Percentiles rank a stretch among this genome's conserved stretches.
These are phyloP conservation scores for Candida ascalaphidarum DNA, from an alignment of 805 yeast genomes.

Conservation along the genomic window DNA sequence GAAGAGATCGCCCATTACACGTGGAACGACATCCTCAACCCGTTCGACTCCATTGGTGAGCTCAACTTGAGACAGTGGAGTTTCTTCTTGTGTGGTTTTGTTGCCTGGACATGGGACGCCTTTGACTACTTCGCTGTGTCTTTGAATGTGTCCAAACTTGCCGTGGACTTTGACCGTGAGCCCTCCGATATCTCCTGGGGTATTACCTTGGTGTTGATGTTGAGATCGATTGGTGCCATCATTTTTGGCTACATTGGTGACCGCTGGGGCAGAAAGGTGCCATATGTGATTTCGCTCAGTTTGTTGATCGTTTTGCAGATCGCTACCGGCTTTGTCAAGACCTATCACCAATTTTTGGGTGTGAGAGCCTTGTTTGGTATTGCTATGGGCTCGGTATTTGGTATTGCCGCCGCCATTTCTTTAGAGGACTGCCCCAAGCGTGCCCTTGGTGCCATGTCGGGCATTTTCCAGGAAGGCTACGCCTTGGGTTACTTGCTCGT, in stretches of 20 bases:
- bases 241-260: slow-evolving; percentile 56
- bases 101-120: slow-evolving; percentile 61
- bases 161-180: slow-evolving; percentile 32
- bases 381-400: slow-evolving; percentile 67
- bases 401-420: slow-evolving; percentile 58
- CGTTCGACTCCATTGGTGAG: slow-evolving; percentile 46
- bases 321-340: slow-evolving; percentile 55
- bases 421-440: slow-evolving; percentile 54
- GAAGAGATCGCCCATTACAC: slow-evolving; percentile 27
- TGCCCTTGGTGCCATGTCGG: slow-evolving; percentile 54
- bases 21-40: slow-evolving; percentile 44
- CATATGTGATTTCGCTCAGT: slow-evolving; percentile 37
- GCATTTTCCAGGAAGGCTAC: slow-evolving; percentile 75
- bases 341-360: slow-evolving; percentile 49
- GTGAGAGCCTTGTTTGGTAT: slow-evolving; percentile 59
- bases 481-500: slow-evolving; percentile 62
- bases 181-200: slow-evolving; percentile 61
- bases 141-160: slow-evolving; percentile 40
- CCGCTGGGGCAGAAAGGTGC: slow-evolving; percentile 54
- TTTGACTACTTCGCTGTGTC: slow-evolving; percentile 56
- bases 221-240: slow-evolving; percentile 58
- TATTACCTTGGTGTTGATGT: slow-evolving; percentile 59
- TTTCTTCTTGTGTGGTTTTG: slow-evolving; percentile 43
- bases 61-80: slow-evolving; percentile 47
- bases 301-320: slow-evolving; percentile 47